Percentiles rank a stretch among this genome's conserved stretches.
phyloP scores from a whole-genome alignment of 305 asterid genomes.

The Rubia tinctorum region DNA sequence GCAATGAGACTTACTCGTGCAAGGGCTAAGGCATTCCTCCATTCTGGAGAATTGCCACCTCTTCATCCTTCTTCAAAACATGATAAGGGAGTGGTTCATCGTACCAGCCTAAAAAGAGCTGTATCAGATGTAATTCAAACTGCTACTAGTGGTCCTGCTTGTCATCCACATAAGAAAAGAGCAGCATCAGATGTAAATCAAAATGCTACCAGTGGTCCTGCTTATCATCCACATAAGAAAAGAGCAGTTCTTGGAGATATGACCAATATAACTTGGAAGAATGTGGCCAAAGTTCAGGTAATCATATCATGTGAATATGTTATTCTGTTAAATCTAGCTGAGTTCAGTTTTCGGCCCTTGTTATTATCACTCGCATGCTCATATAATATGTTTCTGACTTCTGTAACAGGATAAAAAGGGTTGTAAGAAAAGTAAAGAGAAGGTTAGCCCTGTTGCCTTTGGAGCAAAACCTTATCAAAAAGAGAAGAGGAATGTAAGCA shows the following conservation, averaged over 20 bases:
- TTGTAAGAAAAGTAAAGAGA: slow-evolving; percentile 41
- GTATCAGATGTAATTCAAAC: slow-evolving; percentile 35
- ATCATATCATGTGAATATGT: background rate
- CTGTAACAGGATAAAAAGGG: slow-evolving; percentile 40
- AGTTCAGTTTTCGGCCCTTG: background rate
- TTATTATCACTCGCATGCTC: slow-evolving; percentile 14
- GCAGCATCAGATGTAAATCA: too few species aligned
- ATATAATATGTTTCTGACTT: slow-evolving; percentile 31
- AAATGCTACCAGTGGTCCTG: too few species aligned
- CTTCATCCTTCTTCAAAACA: slow-evolving; percentile 51
- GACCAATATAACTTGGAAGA: slow-evolving; percentile 52
- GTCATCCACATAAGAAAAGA: slow-evolving; percentile 54
- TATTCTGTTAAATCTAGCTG: slow-evolving; percentile 5
- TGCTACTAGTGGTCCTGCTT: slow-evolving; percentile 28
- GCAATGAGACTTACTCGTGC: slow-evolving; percentile 68
- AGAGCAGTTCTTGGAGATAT: slow-evolving; percentile 77
- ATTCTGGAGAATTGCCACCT: slow-evolving; percentile 68
- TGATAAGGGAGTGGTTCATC: slow-evolving; percentile 29
- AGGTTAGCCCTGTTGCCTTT: slow-evolving; percentile 38
- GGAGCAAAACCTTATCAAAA: slow-evolving; percentile 30
- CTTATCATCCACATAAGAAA: slow-evolving; percentile 54
- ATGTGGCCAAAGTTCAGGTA: slow-evolving; percentile 52
- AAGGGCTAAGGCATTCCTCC: slow-evolving; percentile 58
- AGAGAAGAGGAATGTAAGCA: slow-evolving; percentile 30
- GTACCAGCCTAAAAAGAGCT: slow-evolving; percentile 54